Evolutionary conservation across 164 flowering plant species (phyloP), one percentile per base, ranked within the genome.

Genomic region (Umbellularia californica): DNA sequence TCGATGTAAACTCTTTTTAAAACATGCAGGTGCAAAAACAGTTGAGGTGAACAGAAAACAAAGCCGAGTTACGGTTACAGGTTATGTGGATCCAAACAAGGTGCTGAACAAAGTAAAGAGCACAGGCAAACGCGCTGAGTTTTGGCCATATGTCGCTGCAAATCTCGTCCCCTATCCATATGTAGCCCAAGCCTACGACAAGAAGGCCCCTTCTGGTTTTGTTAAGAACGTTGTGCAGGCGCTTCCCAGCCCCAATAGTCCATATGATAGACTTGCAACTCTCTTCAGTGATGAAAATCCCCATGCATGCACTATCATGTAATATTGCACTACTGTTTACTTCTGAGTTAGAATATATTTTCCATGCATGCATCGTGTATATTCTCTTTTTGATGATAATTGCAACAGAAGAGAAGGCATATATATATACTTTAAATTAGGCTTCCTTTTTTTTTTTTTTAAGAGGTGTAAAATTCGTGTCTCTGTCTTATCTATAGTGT

Each of bases 281-380:
- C 72, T 89, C 50, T 92, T 92, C 78, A 92, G 89, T 58, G 97
- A 92, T 33, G 97, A 92, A 19, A 92, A 92, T 55, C 88, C 90
- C 1, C 76, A 90, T 79, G 92, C 91, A 47, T 90, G 97, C 74
- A 78, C 90, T 60, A 83, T 92, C 50, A 92, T 92, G 94, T 89
- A 77, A 51, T 74, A 85, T 77, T 15, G n/a, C n/a, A 20, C 19
- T 55, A 20, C 60, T 55, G 13, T 55, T 55, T 55, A 41, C 47
- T 9, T 41, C 9, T 41, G 47, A 41, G 1, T 41, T 9, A 7
- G 47, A 41, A 41, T 41, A 41, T 41, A 41, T 9, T 41, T 41
- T 9, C 47, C 47, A 41, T 41, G 9, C 47, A 41, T 41, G 47
- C 47, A 41, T 41, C 11, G 47, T 41, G 47, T 41, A 41, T 41